Percentiles rank a stretch among this genome's conserved stretches.
These are phyloP conservation scores for Nakazawaea pomicola DNA, from an alignment of 805 yeast genomes.

Conservation along the genomic window DNA sequence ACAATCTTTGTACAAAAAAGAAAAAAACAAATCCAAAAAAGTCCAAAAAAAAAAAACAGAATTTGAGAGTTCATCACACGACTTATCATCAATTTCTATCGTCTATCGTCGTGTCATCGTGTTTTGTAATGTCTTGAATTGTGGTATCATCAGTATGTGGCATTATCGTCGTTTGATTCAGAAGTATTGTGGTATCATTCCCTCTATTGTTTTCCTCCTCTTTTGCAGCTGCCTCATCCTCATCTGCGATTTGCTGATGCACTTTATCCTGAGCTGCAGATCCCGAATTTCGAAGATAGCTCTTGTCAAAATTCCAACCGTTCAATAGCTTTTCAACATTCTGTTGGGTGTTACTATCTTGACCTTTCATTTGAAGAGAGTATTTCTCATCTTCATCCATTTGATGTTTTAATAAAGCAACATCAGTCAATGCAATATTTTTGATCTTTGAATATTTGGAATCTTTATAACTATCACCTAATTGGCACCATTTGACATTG, in stretches of 20 bases:
- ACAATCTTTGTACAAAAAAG: too few relatives aligned
- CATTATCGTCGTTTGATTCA: conserved; percentile 3
- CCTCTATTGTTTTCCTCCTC: conserved; percentile 1
- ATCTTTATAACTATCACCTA: conserved; percentile 20
- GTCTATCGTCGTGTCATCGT: conserved; percentile 12
- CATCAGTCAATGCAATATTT: conserved; percentile 19
- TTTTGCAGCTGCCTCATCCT: conserved; percentile 15
- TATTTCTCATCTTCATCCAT: conserved; percentile 14
- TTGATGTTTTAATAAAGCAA: conserved; percentile 6
- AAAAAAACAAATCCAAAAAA: too few relatives aligned
- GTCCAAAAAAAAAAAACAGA: too few relatives aligned
- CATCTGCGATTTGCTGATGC: conserved; percentile 14
- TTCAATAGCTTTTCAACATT: too few relatives aligned
- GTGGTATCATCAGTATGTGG: conserved; percentile 12
- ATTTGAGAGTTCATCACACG: neutral
- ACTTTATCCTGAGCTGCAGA: conserved; percentile 17
- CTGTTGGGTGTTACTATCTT: too few relatives aligned
- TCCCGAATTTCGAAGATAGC: neutral
- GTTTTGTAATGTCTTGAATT: conserved; percentile 11
- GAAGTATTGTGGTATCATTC: conserved; percentile 8
- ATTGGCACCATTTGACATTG: conserved; percentile 43
- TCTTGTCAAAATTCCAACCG: conserved; percentile 30
- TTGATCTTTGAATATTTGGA: conserved; percentile 17
- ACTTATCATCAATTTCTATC: neutral
- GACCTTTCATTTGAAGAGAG: too few relatives aligned